Evolutionary conservation across 768 basidiomycete species (phyloP), one percentile per base, ranked within the genome.

Genomic region (Boletus huronensis): DNA sequence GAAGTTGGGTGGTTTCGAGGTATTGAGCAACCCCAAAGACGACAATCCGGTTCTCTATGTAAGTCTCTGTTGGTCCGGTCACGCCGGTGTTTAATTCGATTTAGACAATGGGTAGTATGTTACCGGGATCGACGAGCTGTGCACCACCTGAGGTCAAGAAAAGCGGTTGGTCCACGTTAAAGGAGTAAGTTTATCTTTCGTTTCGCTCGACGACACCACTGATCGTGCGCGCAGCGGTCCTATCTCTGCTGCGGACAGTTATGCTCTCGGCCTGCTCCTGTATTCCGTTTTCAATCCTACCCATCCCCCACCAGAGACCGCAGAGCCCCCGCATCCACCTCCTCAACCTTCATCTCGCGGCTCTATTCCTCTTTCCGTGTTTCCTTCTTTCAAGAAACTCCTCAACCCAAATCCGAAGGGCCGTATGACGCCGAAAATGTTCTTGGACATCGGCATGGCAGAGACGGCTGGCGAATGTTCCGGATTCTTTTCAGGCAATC

Each of bases 1-100:
- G 97, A 91, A 91, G 65, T 75, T 99, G 8, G 95, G 92, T 19
- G 96, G 96, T 1, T 94, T 98, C 64, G 97, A 99, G 64, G 73
- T 96, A 0, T 70, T 97, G 58, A 93, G 92, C 62, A 90, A 80
- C 60, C 80, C 87, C 9, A 89, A 84, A 61, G 95, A 98, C 49
- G 85, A 90, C 14, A 69, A 77, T 42, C 82, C 89, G 31, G 81
- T 90, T 16, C 74, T 94, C 65, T 96, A 90, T 77, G 93, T 94
- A 73, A 71, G 88, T 61, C 39, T 38, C 38, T 59, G 21, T 54
- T 41, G 36, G 40, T 25, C 46, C 25, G 10, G 23, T 58, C 19
- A n/a, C 3, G 13, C 48, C 48, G 48, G 49, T 65, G 54, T 63
- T 47, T 46, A 48, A 58, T 62, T n/a, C 6, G 21, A 34, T 39